These are phyloP conservation scores for Fusarium tuaranense DNA, from an alignment of 2,329 filamentous ascomycete species.

Conservation along the genomic window DNA sequence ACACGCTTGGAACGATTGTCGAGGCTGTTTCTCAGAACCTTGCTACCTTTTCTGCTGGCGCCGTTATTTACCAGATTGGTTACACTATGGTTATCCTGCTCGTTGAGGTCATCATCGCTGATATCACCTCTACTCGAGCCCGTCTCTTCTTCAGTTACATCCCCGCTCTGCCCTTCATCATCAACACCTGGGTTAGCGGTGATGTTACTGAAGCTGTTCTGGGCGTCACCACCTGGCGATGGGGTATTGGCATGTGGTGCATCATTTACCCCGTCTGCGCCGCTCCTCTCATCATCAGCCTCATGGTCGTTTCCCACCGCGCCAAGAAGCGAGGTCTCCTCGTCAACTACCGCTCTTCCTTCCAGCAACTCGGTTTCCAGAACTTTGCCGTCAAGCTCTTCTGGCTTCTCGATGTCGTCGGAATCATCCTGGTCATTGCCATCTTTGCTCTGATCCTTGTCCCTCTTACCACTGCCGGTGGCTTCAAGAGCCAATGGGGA, in stretches of 20 bases:
- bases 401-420: slow-evolving; percentile 59
- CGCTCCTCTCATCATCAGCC: slow-evolving; percentile 65
- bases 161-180: slow-evolving; percentile 69
- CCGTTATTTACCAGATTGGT: slow-evolving; percentile 71
- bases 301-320: slow-evolving; percentile 63
- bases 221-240: slow-evolving; percentile 64
- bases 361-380: slow-evolving; percentile 48
- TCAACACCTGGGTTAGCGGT: slow-evolving; percentile 75
- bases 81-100: slow-evolving; percentile 72
- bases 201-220: slow-evolving; percentile 65
- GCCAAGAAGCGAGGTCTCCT: slow-evolving; percentile 65
- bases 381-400: slow-evolving; percentile 55
- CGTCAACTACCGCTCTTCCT: slow-evolving; percentile 48
- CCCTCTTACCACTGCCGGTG: slow-evolving; percentile 60
- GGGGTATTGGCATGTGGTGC: slow-evolving; percentile 74
- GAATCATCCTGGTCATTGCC: slow-evolving; percentile 59
- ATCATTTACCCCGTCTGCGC: slow-evolving; percentile 72
- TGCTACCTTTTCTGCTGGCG: slow-evolving; percentile 66
- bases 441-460: slow-evolving; percentile 60
- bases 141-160: slow-evolving; percentile 75
- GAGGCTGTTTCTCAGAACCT: slow-evolving; percentile 64
- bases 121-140: slow-evolving; percentile 71
- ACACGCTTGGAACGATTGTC: slow-evolving; percentile 67
- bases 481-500: slow-evolving; percentile 53
- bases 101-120: slow-evolving; percentile 73